Evolutionary conservation across 192 early-diverging fungal genomes (phyloP).

Genomic region (Gigaspora rosea): DNA sequence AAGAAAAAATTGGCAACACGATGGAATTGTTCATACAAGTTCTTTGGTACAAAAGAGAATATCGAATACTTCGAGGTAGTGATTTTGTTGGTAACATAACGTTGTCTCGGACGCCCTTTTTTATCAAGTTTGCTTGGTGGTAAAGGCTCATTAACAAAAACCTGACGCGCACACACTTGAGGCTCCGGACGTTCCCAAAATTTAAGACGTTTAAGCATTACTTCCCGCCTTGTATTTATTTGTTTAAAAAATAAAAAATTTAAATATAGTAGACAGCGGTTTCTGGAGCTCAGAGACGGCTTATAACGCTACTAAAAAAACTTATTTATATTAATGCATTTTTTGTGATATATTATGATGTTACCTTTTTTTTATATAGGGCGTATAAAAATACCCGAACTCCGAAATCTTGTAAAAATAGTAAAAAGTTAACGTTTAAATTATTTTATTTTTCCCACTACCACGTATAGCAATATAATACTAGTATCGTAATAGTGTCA

Average conservation of each 20-base stretch:
- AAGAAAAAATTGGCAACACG: slow-evolving; percentile 94
- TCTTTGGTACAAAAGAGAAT: slow-evolving; percentile 89
- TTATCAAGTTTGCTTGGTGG: slow-evolving; percentile 55
- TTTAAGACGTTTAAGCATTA: slow-evolving; percentile 1
- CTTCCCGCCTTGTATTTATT: not conserved
- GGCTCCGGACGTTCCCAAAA: not conserved
- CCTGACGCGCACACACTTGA: slow-evolving; percentile 40
- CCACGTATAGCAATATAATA: too few species aligned
- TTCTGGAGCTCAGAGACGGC: too few species aligned
- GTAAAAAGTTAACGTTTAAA: too few species aligned
- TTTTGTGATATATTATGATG: too few species aligned
- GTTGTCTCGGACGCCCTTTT: slow-evolving; percentile 56
- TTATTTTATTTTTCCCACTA: too few species aligned
- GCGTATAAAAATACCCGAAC: too few species aligned
- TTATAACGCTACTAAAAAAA: too few species aligned
- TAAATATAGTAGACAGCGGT: too few species aligned
- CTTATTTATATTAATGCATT: too few species aligned
- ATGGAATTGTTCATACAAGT: slow-evolving; percentile 93
- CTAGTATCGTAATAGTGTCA: too few species aligned
- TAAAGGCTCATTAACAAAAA: slow-evolving; percentile 68
- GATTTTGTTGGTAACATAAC: slow-evolving; percentile 77
- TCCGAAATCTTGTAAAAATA: too few species aligned
- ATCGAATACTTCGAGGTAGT: slow-evolving; percentile 88
- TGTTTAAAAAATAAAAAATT: not conserved
- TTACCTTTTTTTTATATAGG: too few species aligned